phyloP scores from a whole-genome alignment of 768 basidiomycete genomes.

The Tricholoma sp. region DNA sequence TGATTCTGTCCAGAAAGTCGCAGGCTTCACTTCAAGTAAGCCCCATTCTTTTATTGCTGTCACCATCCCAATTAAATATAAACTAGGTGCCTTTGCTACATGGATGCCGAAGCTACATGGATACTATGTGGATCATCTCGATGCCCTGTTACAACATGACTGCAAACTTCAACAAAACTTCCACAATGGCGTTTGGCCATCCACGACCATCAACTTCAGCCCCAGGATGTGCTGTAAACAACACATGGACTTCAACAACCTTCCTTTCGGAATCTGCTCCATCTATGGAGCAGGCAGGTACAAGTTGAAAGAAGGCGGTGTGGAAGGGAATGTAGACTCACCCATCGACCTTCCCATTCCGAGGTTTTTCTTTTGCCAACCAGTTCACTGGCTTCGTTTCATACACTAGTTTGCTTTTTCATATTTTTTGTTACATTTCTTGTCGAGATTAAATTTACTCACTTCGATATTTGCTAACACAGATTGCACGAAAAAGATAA shows the following conservation, averaged over 20 bases:
- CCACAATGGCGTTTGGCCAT: slow-evolving; percentile 22
- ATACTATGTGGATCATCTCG: slow-evolving; percentile 10
- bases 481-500: too few relatives aligned
- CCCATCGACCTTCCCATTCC: too few relatives aligned
- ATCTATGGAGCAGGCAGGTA: not conserved
- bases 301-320: not conserved
- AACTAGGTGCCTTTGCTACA: slow-evolving; percentile 12
- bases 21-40: slow-evolving; percentile 19
- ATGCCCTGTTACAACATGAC: slow-evolving; percentile 4
- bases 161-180: slow-evolving; percentile 17
- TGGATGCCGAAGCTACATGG: slow-evolving; percentile 19
- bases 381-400: too few relatives aligned
- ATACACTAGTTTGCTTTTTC: too few relatives aligned
- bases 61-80: not conserved
- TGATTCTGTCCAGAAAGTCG: slow-evolving; percentile 7
- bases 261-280: slow-evolving; percentile 13
- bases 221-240: slow-evolving; percentile 2
- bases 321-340: too few relatives aligned
- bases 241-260: slow-evolving; percentile 23
- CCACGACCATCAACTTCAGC: slow-evolving; percentile 25
- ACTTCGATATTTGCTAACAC: too few relatives aligned
- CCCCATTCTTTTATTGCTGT: not conserved
- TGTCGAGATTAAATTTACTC: too few relatives aligned
- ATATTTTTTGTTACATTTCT: too few relatives aligned
- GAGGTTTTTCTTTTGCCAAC: too few relatives aligned